These are phyloP conservation scores for Brettanomyces sp. DNA, from an alignment of 805 yeast species.

Conservation along the genomic window DNA sequence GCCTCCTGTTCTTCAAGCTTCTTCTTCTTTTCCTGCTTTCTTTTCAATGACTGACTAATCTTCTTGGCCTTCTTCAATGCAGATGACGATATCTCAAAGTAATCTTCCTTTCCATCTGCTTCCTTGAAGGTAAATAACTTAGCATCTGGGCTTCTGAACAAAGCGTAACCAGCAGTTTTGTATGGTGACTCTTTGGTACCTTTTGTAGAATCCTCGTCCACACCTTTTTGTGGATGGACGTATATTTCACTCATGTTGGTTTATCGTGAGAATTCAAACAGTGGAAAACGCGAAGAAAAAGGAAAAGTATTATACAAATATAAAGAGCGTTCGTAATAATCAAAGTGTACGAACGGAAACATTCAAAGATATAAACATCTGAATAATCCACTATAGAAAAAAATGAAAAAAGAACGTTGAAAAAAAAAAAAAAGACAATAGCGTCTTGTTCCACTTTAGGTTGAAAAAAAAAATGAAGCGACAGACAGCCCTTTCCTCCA, in stretches of 20 bases:
- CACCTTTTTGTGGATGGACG: conserved; percentile 68
- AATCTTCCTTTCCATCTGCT: conserved; percentile 47
- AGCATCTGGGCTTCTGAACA: conserved; percentile 37
- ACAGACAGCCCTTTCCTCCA: too few relatives aligned
- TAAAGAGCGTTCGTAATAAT: too few relatives aligned
- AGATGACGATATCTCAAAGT: conserved; percentile 73
- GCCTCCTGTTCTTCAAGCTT: conserved; percentile 43
- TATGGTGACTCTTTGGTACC: conserved; percentile 70
- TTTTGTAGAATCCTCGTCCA: conserved; percentile 43
- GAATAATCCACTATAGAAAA: too few relatives aligned
- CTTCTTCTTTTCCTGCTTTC: conserved; percentile 64
- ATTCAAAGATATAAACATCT: too few relatives aligned
- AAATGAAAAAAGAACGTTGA: too few relatives aligned
- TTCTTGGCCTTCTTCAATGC: conserved; percentile 95
- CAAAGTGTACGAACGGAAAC: too few relatives aligned
- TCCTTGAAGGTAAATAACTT: conserved; percentile 54
- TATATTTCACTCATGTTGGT: conserved; percentile 31
- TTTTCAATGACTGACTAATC: conserved; percentile 86
- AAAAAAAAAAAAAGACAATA: too few relatives aligned
- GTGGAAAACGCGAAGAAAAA: too few relatives aligned
- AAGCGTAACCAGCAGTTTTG: conserved; percentile 78
- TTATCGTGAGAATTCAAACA: conserved; percentile 2
- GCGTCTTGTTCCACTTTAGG: too few relatives aligned
- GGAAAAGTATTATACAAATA: too few relatives aligned
- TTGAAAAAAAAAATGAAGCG: too few relatives aligned